Conservation (phyloP, 169 alveolate genomes). For the Plasmodium chabaudi region DNA sequence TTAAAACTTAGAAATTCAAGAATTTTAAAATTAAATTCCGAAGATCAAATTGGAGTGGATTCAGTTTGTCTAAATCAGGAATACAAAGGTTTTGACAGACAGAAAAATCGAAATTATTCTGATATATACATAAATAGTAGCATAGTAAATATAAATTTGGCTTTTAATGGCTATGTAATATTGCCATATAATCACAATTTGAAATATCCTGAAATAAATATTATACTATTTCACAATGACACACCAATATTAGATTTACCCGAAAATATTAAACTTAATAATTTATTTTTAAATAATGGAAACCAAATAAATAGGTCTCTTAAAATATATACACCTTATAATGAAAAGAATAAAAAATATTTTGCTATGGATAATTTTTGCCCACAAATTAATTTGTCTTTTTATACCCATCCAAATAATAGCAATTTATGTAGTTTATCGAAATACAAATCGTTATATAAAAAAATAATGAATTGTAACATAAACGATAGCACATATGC, state of each 20-base stretch:
- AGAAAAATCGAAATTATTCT: background rate
- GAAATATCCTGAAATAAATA: slow-evolving; percentile 8
- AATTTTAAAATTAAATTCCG: slow-evolving; percentile 10
- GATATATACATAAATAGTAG: background rate
- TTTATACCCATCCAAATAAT: slow-evolving; percentile 50
- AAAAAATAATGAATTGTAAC: slow-evolving; percentile 14
- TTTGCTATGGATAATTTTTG: slow-evolving; percentile 7
- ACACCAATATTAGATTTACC: slow-evolving; percentile 27
- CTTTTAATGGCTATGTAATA: slow-evolving; percentile 29
- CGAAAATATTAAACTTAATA: slow-evolving; percentile 10
- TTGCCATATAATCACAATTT: slow-evolving; percentile 52
- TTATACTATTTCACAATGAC: slow-evolving; percentile 40
- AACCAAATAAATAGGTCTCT: slow-evolving; percentile 14
- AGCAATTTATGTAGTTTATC: slow-evolving; percentile 15
- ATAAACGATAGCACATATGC: slow-evolving; percentile 9
- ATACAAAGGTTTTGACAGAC: background rate
- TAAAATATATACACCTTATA: slow-evolving; percentile 1
- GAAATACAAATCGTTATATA: slow-evolving; percentile 30
- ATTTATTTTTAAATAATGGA: slow-evolving; percentile 42
- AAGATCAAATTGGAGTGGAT: slow-evolving; percentile 17
- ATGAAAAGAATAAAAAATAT: background rate
- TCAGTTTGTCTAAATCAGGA: background rate
- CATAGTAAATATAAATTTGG: slow-evolving; percentile 20
- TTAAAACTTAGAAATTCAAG: slow-evolving; percentile 47
- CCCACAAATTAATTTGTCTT: slow-evolving; percentile 43